Percentiles rank a stretch among this genome's conserved stretches.
Evolutionary conservation across 2,329 filamentous ascomycete species (phyloP).

Genomic region (Colletotrichum tropicicola): DNA sequence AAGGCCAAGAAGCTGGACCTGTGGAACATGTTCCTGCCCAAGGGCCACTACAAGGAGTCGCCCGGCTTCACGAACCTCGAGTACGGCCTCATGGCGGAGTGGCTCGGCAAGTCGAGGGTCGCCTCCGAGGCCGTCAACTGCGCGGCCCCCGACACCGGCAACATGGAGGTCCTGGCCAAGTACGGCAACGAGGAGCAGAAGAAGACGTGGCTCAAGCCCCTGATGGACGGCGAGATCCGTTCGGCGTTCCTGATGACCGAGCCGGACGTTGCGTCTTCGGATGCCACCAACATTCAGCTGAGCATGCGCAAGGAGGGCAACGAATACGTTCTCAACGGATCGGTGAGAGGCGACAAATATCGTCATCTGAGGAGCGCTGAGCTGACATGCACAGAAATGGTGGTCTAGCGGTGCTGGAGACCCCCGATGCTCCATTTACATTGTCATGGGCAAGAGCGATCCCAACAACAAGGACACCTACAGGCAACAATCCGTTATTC

Average conservation of each 20-base stretch:
- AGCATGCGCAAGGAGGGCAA: constrained; percentile 84
- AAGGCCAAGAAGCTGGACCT: constrained; percentile 85
- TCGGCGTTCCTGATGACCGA: constrained; percentile 96
- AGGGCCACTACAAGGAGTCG: constrained; percentile 93
- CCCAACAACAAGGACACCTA: constrained; percentile 79
- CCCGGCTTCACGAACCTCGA: constrained; percentile 95
- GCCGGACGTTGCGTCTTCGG: constrained; percentile 85
- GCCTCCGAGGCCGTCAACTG: constrained; percentile 92
- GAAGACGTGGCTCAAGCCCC: constrained; percentile 80
- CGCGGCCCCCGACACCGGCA: constrained; percentile 89
- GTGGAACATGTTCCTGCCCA: constrained; percentile 99
- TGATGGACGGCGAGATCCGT: constrained; percentile 85
- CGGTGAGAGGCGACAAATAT: constrained; percentile 56
- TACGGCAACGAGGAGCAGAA: constrained; percentile 90
- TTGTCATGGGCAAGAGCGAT: constrained; percentile 96
- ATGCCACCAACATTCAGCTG: constrained; percentile 93
- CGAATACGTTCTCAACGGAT: constrained; percentile 90
- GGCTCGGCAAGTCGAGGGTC: constrained; percentile 84
- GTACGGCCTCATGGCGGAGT: constrained; percentile 97
- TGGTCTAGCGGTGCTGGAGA: constrained; percentile 98
- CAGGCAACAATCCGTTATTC: constrained; percentile 90
- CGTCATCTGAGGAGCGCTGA: accelerated
- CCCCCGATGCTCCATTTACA: constrained; percentile 89
- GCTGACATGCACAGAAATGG: constrained; percentile 78
- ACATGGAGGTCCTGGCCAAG: constrained; percentile 95